Evolutionary conservation across 2,329 filamentous ascomycete species (phyloP), one percentile per base, ranked within the genome.

Genomic region (Monilinia fructicola): DNA sequence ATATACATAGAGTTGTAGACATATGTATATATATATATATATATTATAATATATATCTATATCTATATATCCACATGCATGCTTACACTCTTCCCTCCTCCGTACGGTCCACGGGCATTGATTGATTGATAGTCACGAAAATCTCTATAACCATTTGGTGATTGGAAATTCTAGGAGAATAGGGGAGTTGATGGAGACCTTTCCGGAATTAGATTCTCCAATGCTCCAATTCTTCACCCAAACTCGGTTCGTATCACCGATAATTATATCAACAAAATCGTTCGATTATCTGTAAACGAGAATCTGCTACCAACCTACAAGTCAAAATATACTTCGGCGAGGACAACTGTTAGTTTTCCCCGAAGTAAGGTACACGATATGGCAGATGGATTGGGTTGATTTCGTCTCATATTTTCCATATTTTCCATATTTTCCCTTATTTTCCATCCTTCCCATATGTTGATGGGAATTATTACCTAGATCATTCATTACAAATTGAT

Each of bases 321-420:
- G 21, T 23, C 31, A 23, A 40, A 40, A 10, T 35, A 54, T 28
- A n/a, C 42, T 42, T 59, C 62, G 62, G 53, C 53, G 42, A 50
- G 31, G 42, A 52, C 44, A 65, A 65, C 62, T 38, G 62, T 64
- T 64, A 26, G 53, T 16, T 23, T 23, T 18, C 21, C 42, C 44
- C 42, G 44, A 60, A 48, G 56, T 48, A 60, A 26, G 40, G 40
- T 42, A 42, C 48, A 48, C 42, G 21, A n/a, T 46, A 46, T 16
- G 40, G 40, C 16, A 16, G 40, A 42, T 16, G 16, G 40, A 14
- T 35, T 35, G 31, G 31, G 31, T 35, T 35, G 31, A 35, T 35
- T 46, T 46, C 44, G 18, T 46, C 44, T 21, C 44, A 46, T 46
- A 46, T 21, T 46, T 46, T 5, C 4, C 6, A 21, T 46, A 4